phyloP scores from a whole-genome alignment of 495 filamentous ascomycete species.

The Choiromyces venosus region DNA sequence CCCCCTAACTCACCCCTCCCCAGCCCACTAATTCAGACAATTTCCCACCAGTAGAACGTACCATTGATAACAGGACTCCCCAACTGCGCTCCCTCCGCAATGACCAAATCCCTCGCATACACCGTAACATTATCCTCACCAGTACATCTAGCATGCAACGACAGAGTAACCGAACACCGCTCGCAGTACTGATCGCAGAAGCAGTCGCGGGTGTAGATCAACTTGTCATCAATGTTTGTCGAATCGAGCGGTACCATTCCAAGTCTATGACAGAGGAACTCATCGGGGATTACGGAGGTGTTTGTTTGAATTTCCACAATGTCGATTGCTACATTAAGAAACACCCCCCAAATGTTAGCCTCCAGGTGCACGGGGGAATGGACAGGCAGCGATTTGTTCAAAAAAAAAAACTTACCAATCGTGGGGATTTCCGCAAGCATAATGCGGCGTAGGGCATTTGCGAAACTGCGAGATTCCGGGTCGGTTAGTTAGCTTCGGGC shows the following conservation, averaged over 20 bases:
- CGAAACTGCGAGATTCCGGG: slow-evolving; percentile 52
- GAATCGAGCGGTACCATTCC: slow-evolving; percentile 85
- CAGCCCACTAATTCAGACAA: neutral
- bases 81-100: slow-evolving; percentile 55
- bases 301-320: slow-evolving; percentile 88
- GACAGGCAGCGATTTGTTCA: neutral
- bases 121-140: slow-evolving; percentile 79
- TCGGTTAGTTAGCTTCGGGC: neutral
- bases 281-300: slow-evolving; percentile 89
- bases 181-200: slow-evolving; percentile 92
- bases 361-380: neutral
- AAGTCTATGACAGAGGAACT: slow-evolving; percentile 89
- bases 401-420: slow-evolving; percentile 46
- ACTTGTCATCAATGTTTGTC: slow-evolving; percentile 70
- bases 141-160: slow-evolving; percentile 75
- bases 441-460: slow-evolving; percentile 86
- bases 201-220: slow-evolving; percentile 90
- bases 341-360: neutral
- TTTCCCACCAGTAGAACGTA: slow-evolving; percentile 2
- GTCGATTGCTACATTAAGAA: slow-evolving; percentile 61
- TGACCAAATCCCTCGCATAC: slow-evolving; percentile 77
- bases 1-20: slow-evolving; percentile 10
- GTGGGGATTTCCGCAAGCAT: slow-evolving; percentile 95
- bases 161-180: slow-evolving; percentile 75
- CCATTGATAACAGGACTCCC: slow-evolving; percentile 76